A percentile compares a stretch with the other conserved stretches of the same genome.
phyloP scores from a whole-genome alignment of 305 asterid species.

The Euphrasia arctica region DNA sequence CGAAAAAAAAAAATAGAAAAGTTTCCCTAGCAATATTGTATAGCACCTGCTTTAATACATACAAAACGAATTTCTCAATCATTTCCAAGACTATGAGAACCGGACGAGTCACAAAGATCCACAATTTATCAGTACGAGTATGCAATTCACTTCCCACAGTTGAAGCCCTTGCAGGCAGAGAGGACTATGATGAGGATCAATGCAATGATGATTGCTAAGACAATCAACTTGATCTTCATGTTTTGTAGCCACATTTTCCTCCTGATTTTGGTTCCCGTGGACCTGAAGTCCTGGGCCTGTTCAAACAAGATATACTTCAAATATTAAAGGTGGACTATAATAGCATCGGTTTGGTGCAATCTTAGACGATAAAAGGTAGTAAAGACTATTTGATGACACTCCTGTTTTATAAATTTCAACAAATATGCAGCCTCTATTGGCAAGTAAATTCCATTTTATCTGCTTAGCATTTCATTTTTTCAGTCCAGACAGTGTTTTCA shows the following conservation, averaged over 20 bases:
- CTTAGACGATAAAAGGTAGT: not conserved
- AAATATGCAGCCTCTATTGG: too few species aligned
- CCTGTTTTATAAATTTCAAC: not conserved
- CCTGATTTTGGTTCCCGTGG: conserved; percentile 53
- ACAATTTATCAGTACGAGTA: conserved; percentile 7
- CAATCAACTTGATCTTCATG: conserved; percentile 67
- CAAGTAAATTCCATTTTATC: not conserved
- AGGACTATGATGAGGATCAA: conserved; percentile 64
- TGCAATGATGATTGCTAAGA: conserved; percentile 51
- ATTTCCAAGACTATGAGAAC: conserved; percentile 13
- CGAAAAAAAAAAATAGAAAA: conserved; percentile 9
- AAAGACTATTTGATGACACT: not conserved
- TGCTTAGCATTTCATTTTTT: not conserved
- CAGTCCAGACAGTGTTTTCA: not conserved
- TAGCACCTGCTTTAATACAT: conserved; percentile 28
- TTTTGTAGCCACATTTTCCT: conserved; percentile 69
- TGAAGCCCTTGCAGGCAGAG: conserved; percentile 56
- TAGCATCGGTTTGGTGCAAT: not conserved
- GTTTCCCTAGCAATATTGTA: conserved; percentile 21
- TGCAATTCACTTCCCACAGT: conserved; percentile 41
- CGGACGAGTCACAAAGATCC: conserved; percentile 23
- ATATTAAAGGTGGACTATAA: not conserved
- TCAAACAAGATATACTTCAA: conserved; percentile 8
- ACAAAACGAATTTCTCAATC: conserved; percentile 30
- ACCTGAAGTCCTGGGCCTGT: conserved; percentile 69